Conservation (phyloP, 768 basidiomycete genomes). For the Obba rivulosa region DNA sequence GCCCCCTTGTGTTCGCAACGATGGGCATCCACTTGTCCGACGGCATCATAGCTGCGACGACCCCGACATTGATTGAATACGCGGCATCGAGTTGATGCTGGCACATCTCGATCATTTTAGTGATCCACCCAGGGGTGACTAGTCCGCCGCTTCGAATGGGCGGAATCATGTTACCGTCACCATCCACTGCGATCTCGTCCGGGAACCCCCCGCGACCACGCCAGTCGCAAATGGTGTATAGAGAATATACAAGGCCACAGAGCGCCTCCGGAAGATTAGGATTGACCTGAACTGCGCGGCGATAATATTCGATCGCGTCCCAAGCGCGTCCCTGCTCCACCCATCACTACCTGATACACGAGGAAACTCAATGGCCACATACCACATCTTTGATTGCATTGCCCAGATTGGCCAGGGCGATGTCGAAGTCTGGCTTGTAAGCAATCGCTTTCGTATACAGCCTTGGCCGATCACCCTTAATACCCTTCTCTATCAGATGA, state of each 20-base stretch:
- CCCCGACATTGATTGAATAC: constrained; percentile 26
- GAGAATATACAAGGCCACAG: constrained; percentile 42
- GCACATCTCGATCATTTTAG: constrained; percentile 30
- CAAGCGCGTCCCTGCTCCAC: constrained; percentile 31
- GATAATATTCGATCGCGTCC: constrained; percentile 42
- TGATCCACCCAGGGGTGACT: constrained; percentile 29
- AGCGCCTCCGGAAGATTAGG: constrained; percentile 42
- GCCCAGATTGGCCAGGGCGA: constrained; percentile 47
- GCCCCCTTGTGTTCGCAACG: constrained; percentile 24
- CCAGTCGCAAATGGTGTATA: constrained; percentile 44
- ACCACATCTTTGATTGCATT: constrained; percentile 47
- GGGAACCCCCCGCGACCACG: constrained; percentile 32
- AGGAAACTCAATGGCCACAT: constrained; percentile 4
- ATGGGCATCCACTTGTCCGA: constrained; percentile 34
- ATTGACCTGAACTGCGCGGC: constrained; percentile 36
- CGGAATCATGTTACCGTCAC: constrained; percentile 12
- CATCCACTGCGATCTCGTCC: constrained; percentile 19
- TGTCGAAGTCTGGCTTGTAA: constrained; percentile 41
- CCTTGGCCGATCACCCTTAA: constrained; percentile 15
- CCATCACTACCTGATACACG: not conserved
- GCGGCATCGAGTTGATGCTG: constrained; percentile 31
- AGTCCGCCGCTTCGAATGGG: constrained; percentile 2
- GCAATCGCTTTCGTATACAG: constrained; percentile 36
- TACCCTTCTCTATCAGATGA: not conserved
- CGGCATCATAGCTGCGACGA: constrained; percentile 20